Conservation (phyloP, 169 alveolate genomes). For the Theileria luwenshuni region DNA sequence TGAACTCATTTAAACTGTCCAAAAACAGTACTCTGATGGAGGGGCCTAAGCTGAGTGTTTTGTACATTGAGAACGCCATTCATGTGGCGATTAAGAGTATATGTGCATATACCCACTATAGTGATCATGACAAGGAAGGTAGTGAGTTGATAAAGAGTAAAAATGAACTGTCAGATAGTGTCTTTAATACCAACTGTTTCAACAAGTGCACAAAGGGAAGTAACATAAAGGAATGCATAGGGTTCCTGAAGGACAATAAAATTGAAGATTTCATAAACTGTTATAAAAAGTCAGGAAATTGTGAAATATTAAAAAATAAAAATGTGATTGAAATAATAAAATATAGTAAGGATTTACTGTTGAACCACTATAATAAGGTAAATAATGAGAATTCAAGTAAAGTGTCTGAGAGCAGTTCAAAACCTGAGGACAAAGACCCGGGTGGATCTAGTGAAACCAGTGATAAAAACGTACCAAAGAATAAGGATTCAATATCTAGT, state of each 20-base stretch:
- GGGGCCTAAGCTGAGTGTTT: background rate
- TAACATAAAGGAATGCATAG: no score
- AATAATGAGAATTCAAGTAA: background rate
- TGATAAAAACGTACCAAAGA: background rate
- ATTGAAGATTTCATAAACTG: background rate
- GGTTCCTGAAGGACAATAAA: no score
- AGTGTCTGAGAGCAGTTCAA: no score
- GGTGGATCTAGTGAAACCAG: background rate
- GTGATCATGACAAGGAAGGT: background rate
- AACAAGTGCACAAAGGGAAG: slow-evolving; percentile 5
- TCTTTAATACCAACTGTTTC: slow-evolving; percentile 28
- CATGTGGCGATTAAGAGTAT: background rate
- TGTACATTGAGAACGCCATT: background rate
- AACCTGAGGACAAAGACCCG: background rate
- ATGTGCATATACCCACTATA: background rate
- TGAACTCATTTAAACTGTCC: no score
- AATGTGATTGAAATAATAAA: background rate
- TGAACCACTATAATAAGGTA: background rate
- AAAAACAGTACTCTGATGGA: background rate
- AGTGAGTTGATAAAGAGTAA: no score
- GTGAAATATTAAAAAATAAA: background rate
- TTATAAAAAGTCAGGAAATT: slow-evolving; percentile 3
- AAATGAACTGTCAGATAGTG: no score
- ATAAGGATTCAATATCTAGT: no score
- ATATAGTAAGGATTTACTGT: background rate